These are phyloP conservation scores for Microcos paniculata DNA, from an alignment of 345 rosid species.

Conservation along the genomic window DNA sequence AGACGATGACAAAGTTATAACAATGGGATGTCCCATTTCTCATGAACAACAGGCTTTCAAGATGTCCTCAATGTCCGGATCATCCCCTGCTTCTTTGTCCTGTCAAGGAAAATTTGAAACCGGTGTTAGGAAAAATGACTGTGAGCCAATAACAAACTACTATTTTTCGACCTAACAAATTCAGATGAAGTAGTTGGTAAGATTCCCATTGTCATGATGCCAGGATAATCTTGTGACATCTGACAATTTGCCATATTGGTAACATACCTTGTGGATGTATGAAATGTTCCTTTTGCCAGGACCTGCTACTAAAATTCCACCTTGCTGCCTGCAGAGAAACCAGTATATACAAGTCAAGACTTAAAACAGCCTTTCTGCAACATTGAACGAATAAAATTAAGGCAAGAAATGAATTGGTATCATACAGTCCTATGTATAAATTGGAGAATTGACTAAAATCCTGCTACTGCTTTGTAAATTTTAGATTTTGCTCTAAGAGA, in stretches of 20 bases:
- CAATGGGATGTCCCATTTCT: constrained; percentile 14
- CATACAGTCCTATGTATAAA: neutral
- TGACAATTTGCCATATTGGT: too few species aligned
- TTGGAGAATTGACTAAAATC: neutral
- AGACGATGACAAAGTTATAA: neutral
- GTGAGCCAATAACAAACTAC: neutral
- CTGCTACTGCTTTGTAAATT: neutral
- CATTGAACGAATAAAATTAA: neutral
- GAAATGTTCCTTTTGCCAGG: constrained; percentile 77
- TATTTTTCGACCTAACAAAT: neutral
- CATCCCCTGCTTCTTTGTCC: constrained; percentile 98
- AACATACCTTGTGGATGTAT: constrained; percentile 74
- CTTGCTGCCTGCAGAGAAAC: constrained; percentile 74
- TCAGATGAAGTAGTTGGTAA: neutral
- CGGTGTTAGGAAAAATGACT: neutral
- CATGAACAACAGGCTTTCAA: constrained; percentile 70
- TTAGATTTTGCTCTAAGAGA: neutral
- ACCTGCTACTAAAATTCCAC: constrained; percentile 91
- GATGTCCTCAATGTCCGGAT: constrained; percentile 68
- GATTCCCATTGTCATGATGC: neutral
- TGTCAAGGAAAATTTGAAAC: constrained; percentile 23
- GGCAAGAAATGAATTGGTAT: neutral
- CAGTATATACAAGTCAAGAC: neutral
- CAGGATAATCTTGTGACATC: neutral
- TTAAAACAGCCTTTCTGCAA: neutral